Evolutionary conservation across 2,329 filamentous ascomycete genomes (phyloP), one percentile per base, ranked within the genome.

Genomic region (Fusarium metavorans): DNA sequence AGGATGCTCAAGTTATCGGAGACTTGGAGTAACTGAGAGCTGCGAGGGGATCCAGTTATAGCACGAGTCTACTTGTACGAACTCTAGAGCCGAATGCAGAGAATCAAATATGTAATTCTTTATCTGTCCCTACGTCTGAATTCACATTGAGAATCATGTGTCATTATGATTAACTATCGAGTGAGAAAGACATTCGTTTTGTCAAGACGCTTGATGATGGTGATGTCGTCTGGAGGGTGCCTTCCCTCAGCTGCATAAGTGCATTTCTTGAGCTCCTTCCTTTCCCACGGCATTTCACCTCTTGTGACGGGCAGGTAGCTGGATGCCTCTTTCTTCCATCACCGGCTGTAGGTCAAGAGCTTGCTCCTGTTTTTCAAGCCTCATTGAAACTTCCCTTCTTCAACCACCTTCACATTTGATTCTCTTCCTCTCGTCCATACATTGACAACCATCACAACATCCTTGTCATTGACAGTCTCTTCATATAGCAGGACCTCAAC

Each of bases 1-100:
- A 45, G 39, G 71, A 75, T 43, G 74, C 61, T 30, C 54, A 68
- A 32, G 64, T 65, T 13, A 56, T 69, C 56, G 64, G 66, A 1
- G 65, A 72, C 35, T 34, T 73, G 48, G 48, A 72, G 43, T 64
- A 59, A 30, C 11, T 35, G n/a, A 62, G 48, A 10, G 39, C 2
- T 57, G 30, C 25, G 13, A 8, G 18, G 48, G 23, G n/a, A 16
- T 14, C 9, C 6, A 25, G 25, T 20, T 9, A 60, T 27, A 6
- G 41, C 30, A 20, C 2, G 45, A 63, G 35, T 35, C 7, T 41
- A 27, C 5, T 16, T n/a, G 45, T 52, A 32, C 5, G 27, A 54
- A 11, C 13, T n/a, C 10, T 54, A 11, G 13, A 25, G 9, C 4
- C 20, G 23, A n/a, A 25, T 57, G 18, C 9, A 16, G 14, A 11